These are phyloP conservation scores for Orbilia brochopaga DNA, from an alignment of 2,329 filamentous ascomycete species.

Conservation along the genomic window DNA sequence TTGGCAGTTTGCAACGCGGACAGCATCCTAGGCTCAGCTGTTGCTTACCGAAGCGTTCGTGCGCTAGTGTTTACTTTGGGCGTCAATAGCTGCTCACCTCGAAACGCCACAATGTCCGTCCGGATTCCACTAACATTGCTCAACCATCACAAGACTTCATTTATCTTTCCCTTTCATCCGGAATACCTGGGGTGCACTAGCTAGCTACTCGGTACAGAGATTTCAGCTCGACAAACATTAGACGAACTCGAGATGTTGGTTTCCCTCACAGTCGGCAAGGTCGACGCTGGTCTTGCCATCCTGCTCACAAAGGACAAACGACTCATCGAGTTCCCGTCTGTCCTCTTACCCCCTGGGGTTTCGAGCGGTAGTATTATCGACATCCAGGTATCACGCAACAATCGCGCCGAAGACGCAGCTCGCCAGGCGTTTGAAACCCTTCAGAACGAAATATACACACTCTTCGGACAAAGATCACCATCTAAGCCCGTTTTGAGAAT, in stretches of 20 bases:
- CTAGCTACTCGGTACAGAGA: not conserved
- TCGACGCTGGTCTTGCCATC: slow-evolving; percentile 97
- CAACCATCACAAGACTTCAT: not conserved
- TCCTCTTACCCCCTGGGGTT: slow-evolving; percentile 93
- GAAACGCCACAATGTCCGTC: no score
- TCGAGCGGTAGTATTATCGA: slow-evolving; percentile 96
- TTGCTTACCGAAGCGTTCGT: no score
- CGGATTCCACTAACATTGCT: no score
- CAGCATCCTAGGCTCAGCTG: no score
- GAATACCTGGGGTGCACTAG: not conserved
- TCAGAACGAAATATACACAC: slow-evolving; percentile 85
- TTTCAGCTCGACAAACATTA: not conserved
- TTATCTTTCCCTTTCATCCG: not conserved
- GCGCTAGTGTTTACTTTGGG: no score
- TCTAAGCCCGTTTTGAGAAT: slow-evolving; percentile 80
- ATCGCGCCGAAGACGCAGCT: slow-evolving; percentile 74
- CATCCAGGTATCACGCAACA: slow-evolving; percentile 91
- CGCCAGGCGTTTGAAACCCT: slow-evolving; percentile 78
- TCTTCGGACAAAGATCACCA: slow-evolving; percentile 83
- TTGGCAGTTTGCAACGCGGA: no score
- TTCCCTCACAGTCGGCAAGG: slow-evolving; percentile 97
- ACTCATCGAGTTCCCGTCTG: slow-evolving; percentile 97
- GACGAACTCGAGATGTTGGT: slow-evolving; percentile 74
- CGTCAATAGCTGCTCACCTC: slow-evolving; percentile 4
- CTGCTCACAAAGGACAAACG: slow-evolving; percentile 96